Percentiles rank a stretch among this genome's conserved stretches.
Evolutionary conservation across 169 alveolate genomes (phyloP).

Genomic region (Plasmodium blacklocki): DNA sequence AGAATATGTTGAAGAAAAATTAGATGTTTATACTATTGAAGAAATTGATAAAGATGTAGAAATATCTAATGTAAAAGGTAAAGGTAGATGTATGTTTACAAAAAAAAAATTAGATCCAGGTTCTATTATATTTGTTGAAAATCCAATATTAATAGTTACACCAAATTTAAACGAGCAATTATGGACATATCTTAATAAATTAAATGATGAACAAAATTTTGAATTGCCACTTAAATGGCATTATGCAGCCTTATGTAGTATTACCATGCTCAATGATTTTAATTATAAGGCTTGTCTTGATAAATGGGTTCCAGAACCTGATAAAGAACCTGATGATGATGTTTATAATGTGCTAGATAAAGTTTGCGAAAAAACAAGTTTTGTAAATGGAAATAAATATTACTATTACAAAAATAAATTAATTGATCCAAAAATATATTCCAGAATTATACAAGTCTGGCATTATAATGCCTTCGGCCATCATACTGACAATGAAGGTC

Average conservation of each 20-base stretch:
- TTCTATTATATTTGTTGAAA: constrained; percentile 84
- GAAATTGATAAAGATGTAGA: constrained; percentile 83
- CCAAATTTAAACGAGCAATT: constrained; percentile 83
- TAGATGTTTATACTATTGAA: constrained; percentile 74
- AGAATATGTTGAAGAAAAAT: constrained; percentile 57
- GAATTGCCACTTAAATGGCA: constrained; percentile 90
- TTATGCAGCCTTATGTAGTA: constrained; percentile 87
- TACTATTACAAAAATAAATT: constrained; percentile 76
- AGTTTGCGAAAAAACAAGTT: constrained; percentile 75
- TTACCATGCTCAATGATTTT: constrained; percentile 75
- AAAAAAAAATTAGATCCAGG: constrained; percentile 86
- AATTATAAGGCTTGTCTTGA: constrained; percentile 79
- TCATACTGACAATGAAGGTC: constrained; percentile 87
- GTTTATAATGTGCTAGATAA: constrained; percentile 81
- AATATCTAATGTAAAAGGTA: constrained; percentile 84
- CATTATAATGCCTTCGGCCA: constrained; percentile 89
- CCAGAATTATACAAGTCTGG: constrained; percentile 88
- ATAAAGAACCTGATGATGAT: constrained; percentile 81
- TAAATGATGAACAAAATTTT: constrained; percentile 78
- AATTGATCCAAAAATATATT: constrained; percentile 82
- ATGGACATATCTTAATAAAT: constrained; percentile 78
- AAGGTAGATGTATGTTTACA: constrained; percentile 88
- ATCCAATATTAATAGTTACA: constrained; percentile 85
- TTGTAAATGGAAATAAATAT: constrained; percentile 55
- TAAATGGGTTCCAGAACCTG: constrained; percentile 84